phyloP scores from a whole-genome alignment of 768 basidiomycete genomes.

The Strobilomyces dryophilus region DNA sequence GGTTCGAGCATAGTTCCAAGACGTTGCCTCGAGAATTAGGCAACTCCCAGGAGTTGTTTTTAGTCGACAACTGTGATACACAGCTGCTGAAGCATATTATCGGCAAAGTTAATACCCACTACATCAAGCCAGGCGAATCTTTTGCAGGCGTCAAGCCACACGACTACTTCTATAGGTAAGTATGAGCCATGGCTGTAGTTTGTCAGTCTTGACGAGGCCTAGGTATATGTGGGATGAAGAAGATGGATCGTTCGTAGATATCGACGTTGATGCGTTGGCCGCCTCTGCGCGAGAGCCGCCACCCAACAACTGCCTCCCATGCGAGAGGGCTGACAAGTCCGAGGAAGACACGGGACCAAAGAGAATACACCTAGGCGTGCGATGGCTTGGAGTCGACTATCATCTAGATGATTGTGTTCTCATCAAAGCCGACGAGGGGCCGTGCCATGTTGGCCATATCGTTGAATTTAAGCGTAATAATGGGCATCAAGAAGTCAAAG shows the following conservation, averaged over 20 bases:
- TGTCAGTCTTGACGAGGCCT: slow-evolving; percentile 2
- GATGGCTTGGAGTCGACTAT: slow-evolving; percentile 45
- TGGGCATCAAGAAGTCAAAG: slow-evolving; percentile 23
- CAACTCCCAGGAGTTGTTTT: slow-evolving; percentile 61
- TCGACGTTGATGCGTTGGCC: slow-evolving; percentile 28
- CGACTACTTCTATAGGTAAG: slow-evolving; percentile 63
- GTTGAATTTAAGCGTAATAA: slow-evolving; percentile 26
- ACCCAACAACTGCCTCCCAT: slow-evolving; percentile 54
- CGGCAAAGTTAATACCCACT: slow-evolving; percentile 45
- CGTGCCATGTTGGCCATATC: slow-evolving; percentile 57
- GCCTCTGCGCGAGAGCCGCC: slow-evolving; percentile 17
- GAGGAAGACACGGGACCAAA: slow-evolving; percentile 30
- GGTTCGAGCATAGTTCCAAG: slow-evolving; percentile 68
- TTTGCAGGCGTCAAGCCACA: slow-evolving; percentile 27
- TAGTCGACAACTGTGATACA: slow-evolving; percentile 50
- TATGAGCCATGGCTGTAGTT: slow-evolving; percentile 21
- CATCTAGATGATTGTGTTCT: slow-evolving; percentile 62
- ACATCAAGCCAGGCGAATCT: slow-evolving; percentile 23
- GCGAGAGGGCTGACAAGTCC: slow-evolving; percentile 33
- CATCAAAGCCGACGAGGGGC: slow-evolving; percentile 43
- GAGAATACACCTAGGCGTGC: slow-evolving; percentile 39
- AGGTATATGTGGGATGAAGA: slow-evolving; percentile 51
- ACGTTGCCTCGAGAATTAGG: slow-evolving; percentile 59
- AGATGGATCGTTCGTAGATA: slow-evolving; percentile 43
- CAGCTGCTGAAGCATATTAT: slow-evolving; percentile 39